Conservation (phyloP, 331 rosid species). For the Quercus phellos region DNA sequence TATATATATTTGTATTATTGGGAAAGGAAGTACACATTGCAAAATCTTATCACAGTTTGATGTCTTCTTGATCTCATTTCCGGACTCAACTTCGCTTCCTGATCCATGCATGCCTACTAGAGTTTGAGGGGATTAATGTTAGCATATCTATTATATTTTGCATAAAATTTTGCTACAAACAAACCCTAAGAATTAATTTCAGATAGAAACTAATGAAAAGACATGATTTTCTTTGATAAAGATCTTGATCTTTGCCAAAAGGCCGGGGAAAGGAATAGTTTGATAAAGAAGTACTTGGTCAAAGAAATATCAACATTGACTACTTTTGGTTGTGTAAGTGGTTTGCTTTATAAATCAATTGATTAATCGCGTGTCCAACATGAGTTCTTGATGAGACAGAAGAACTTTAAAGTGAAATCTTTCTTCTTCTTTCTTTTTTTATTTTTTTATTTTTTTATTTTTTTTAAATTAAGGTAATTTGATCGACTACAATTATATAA, state of each 20-base stretch:
- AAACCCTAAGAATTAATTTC: background rate
- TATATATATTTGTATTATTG: no score
- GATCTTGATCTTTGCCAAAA: no score
- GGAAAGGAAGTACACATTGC: no score
- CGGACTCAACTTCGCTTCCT: no score
- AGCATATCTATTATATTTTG: no score
- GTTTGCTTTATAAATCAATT: background rate
- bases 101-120: no score
- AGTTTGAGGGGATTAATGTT: no score
- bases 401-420: background rate
- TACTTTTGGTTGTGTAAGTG: background rate
- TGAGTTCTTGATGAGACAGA: background rate
- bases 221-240: background rate
- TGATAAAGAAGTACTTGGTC: background rate
- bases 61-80: no score
- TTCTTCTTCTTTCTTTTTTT: background rate
- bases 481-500: no score
- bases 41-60: no score
- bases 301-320: background rate
- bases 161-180: background rate
- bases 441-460: background rate
- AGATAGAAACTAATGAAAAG: no score
- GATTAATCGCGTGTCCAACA: background rate
- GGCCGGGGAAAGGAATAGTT: background rate
- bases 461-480: background rate